phyloP scores from a whole-genome alignment of 2,329 filamentous ascomycete species.

The Aspergillus novofumigatus region DNA sequence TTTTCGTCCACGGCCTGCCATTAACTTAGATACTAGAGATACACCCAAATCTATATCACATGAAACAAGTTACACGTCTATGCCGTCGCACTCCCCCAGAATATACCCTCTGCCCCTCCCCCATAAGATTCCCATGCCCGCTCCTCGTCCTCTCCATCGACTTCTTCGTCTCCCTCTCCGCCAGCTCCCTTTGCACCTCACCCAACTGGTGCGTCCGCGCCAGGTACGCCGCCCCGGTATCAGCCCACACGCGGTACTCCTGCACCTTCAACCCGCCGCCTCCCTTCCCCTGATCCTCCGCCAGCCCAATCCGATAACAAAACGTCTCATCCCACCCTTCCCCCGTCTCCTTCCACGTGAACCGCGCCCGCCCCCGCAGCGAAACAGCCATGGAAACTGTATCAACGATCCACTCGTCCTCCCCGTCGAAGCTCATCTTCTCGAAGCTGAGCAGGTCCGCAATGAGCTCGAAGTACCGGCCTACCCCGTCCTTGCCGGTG shows the following conservation, averaged over 20 bases:
- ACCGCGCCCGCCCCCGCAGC: slow-evolving; percentile 32
- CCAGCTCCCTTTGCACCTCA: slow-evolving; percentile 6
- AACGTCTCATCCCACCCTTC: slow-evolving; percentile 42
- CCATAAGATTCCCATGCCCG: slow-evolving; percentile 14
- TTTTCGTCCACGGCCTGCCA: not conserved
- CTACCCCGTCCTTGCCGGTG: slow-evolving; percentile 31
- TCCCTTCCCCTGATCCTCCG: slow-evolving; percentile 18
- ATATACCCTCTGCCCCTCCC: slow-evolving; percentile 17
- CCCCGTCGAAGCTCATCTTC: slow-evolving; percentile 34
- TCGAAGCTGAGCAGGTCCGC: slow-evolving; percentile 28
- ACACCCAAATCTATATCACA: not conserved
- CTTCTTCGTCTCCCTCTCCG: slow-evolving; percentile 3
- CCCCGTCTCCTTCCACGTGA: slow-evolving; percentile 30
- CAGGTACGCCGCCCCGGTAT: slow-evolving; percentile 43
- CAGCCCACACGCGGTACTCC: slow-evolving; percentile 42
- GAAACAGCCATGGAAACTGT: slow-evolving; percentile 26
- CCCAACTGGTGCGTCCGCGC: slow-evolving; percentile 26
- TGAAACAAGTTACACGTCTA: not conserved
- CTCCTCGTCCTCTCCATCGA: slow-evolving; percentile 5
- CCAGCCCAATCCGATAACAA: slow-evolving; percentile 35
- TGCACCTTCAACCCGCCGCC: slow-evolving; percentile 27
- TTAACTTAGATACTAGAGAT: not conserved
- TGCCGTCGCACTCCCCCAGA: slow-evolving; percentile 13
- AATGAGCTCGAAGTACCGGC: slow-evolving; percentile 36
- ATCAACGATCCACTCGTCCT: slow-evolving; percentile 38